Percentiles rank a stretch among this genome's conserved stretches.
Evolutionary conservation across 2,329 filamentous ascomycete genomes (phyloP).

Genomic region (Alternaria triticina): DNA sequence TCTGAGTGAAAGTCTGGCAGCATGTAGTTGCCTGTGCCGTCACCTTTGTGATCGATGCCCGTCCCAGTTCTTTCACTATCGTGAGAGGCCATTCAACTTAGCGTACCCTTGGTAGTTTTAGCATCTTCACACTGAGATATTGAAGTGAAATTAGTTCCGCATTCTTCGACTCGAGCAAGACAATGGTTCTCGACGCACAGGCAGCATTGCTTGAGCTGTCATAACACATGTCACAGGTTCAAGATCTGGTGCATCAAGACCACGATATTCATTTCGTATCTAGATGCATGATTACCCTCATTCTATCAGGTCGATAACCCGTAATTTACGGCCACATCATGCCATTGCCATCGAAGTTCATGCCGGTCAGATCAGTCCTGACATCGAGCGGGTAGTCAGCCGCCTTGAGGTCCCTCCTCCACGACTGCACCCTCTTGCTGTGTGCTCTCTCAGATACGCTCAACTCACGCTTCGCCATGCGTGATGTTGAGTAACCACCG

Average conservation of each 20-base stretch:
- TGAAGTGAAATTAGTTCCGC: neutral
- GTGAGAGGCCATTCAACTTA: neutral
- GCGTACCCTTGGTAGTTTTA: neutral
- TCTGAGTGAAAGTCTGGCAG: neutral
- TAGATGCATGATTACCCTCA: neutral
- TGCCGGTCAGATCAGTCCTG: slow-evolving; percentile 37
- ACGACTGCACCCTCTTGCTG: slow-evolving; percentile 36
- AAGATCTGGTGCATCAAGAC: neutral
- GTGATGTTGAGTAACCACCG: slow-evolving; percentile 17
- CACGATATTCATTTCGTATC: neutral
- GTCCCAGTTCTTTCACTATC: neutral
- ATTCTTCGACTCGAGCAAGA: neutral
- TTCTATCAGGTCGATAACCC: neutral
- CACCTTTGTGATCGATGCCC: neutral
- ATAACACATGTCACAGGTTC: neutral
- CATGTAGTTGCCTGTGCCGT: neutral
- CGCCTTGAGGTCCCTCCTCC: slow-evolving; percentile 35
- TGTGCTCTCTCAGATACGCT: slow-evolving; percentile 28
- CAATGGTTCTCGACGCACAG: neutral
- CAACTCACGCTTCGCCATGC: slow-evolving; percentile 33
- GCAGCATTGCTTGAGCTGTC: neutral
- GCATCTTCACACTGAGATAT: neutral
- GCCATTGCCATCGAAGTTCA: slow-evolving; percentile 24
- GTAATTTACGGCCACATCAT: slow-evolving; percentile 35
- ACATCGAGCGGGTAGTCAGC: slow-evolving; percentile 46